Conservation (phyloP, 164 flowering plant species). For the Macadamia integrifolia region DNA sequence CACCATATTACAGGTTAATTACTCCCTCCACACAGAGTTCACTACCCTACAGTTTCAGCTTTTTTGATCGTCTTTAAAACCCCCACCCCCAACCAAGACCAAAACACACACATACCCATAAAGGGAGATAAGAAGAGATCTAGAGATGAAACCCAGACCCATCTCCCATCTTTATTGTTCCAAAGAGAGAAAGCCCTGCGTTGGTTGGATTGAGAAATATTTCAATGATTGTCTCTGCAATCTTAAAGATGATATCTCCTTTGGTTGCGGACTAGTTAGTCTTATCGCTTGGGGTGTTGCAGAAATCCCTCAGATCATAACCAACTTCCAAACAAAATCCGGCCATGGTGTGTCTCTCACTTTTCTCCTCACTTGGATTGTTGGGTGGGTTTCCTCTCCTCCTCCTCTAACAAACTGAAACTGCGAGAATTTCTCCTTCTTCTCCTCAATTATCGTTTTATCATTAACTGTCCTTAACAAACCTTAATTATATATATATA, state of each 20-base stretch:
- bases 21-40: no score
- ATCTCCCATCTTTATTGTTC: slow-evolving; percentile 30
- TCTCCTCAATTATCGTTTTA: not conserved
- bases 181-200: slow-evolving; percentile 56
- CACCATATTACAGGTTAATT: no score
- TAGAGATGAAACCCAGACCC: slow-evolving; percentile 1
- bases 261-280: slow-evolving; percentile 54
- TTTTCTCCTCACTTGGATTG: slow-evolving; percentile 85
- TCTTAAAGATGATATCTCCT: slow-evolving; percentile 53
- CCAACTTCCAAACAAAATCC: slow-evolving; percentile 76
- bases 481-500: not conserved
- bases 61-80: no score
- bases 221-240: slow-evolving; percentile 84
- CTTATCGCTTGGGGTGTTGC: slow-evolving; percentile 82
- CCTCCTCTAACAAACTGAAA: no score
- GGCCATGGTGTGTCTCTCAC: slow-evolving; percentile 83
- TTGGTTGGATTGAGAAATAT: slow-evolving; percentile 55
- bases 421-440: not conserved
- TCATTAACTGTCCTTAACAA: not conserved
- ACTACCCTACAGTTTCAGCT: no score
- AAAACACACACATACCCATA: not conserved
- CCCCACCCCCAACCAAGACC: no score
- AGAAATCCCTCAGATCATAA: slow-evolving; percentile 88
- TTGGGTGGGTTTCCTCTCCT: slow-evolving; percentile 34
- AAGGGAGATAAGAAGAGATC: slow-evolving; percentile 13